A percentile compares a stretch with the other conserved stretches of the same genome.
phyloP scores from a whole-genome alignment of 805 yeast genomes.

The Ogataea populi-albae region DNA sequence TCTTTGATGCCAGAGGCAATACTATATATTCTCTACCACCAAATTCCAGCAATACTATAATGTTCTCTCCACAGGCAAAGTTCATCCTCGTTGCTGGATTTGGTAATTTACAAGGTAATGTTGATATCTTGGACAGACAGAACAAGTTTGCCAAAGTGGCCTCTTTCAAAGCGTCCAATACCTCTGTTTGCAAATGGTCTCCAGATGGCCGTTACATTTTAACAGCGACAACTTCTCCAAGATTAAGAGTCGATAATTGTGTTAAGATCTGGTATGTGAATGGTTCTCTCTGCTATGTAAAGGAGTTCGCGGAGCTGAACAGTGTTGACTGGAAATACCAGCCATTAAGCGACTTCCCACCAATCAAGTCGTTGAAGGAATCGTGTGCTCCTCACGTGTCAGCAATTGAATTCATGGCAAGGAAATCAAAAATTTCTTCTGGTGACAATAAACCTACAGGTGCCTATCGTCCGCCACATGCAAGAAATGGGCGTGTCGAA shows the following conservation, averaged over 20 bases:
- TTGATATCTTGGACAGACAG: slow-evolving; percentile 91
- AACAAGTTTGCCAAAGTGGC: slow-evolving; percentile 77
- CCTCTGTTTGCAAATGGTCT: slow-evolving; percentile 96
- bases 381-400: slow-evolving; percentile 70
- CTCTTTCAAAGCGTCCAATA: slow-evolving; percentile 86
- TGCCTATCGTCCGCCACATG: slow-evolving; percentile 97
- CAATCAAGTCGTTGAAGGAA: slow-evolving; percentile 45
- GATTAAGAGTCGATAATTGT: slow-evolving; percentile 95
- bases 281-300: slow-evolving; percentile 75
- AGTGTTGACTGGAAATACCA: slow-evolving; percentile 84
- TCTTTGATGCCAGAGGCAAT: slow-evolving; percentile 93
- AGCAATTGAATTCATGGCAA: slow-evolving; percentile 56
- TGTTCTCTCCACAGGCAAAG: slow-evolving; percentile 92
- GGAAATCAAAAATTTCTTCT: slow-evolving; percentile 35
- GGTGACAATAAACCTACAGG: slow-evolving; percentile 59
- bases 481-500: slow-evolving; percentile 43
- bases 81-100: slow-evolving; percentile 93
- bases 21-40: slow-evolving; percentile 78
- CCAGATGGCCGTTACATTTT: slow-evolving; percentile 93
- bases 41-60: slow-evolving; percentile 83
- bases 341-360: slow-evolving; percentile 51
- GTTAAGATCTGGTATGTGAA: slow-evolving; percentile 89
- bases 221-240: slow-evolving; percentile 96
- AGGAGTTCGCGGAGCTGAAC: slow-evolving; percentile 78
- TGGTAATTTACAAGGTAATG: slow-evolving; percentile 96